Evolutionary conservation across 352 stramenopile species (phyloP).

Genomic region (Pythium periplocum): DNA sequence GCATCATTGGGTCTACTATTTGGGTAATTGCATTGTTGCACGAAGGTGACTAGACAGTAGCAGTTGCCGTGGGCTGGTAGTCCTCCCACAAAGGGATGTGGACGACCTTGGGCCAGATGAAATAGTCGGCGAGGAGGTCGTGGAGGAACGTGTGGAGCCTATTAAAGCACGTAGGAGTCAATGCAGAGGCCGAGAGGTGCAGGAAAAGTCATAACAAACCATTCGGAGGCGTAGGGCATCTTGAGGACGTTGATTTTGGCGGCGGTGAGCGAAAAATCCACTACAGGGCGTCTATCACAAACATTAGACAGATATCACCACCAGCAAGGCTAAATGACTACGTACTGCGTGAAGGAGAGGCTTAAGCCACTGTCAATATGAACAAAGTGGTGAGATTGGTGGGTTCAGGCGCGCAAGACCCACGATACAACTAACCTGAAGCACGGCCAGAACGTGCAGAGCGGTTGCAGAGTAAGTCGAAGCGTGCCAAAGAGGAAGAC

Average conservation of each 20-base stretch:
- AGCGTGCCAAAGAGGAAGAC: conserved; percentile 66
- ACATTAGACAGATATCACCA: not conserved
- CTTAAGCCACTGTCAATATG: conserved; percentile 28
- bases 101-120: conserved; percentile 71
- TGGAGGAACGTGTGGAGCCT: conserved; percentile 77
- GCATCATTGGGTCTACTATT: too few relatives aligned
- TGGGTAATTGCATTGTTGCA: too few relatives aligned
- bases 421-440: conserved; percentile 28
- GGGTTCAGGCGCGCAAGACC: too few relatives aligned
- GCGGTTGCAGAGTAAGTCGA: conserved; percentile 65
- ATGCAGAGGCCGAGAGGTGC: not conserved
- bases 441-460: conserved; percentile 62
- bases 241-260: conserved; percentile 84
- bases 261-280: conserved; percentile 75
- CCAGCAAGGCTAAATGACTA: too few relatives aligned
- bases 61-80: conserved; percentile 8
- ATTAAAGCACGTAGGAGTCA: not conserved
- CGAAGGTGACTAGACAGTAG: not conserved
- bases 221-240: conserved; percentile 76
- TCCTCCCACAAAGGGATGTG: conserved; percentile 68
- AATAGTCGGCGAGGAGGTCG: conserved; percentile 69
- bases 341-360: conserved; percentile 70
- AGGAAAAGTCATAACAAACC: conserved; percentile 20
- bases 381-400: too few relatives aligned
- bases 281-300: conserved; percentile 38